A percentile compares a stretch with the other conserved stretches of the same genome.
These are phyloP conservation scores for Antarctomyces pellizariae DNA, from an alignment of 495 filamentous ascomycete genomes.

Conservation along the genomic window DNA sequence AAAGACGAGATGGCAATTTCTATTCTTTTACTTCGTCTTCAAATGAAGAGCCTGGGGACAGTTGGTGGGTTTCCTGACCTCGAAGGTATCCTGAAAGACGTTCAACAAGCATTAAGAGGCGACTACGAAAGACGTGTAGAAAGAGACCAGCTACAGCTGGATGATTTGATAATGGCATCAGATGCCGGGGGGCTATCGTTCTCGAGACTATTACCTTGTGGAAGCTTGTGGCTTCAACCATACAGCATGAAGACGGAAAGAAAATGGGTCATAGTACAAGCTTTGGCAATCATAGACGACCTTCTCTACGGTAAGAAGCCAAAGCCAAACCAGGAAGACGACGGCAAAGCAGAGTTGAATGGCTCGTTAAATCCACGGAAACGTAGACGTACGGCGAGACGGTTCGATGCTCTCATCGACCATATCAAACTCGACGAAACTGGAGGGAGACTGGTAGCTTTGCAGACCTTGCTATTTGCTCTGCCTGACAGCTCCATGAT, in stretches of 20 bases:
- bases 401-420: slow-evolving; percentile 35
- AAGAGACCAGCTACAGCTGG: slow-evolving; percentile 49
- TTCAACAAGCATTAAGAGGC: slow-evolving; percentile 36
- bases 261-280: slow-evolving; percentile 28
- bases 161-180: slow-evolving; percentile 42
- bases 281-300: slow-evolving; percentile 23
- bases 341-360: slow-evolving; percentile 11
- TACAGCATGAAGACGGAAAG: slow-evolving; percentile 23
- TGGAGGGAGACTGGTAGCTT: slow-evolving; percentile 33
- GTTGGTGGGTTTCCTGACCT: slow-evolving; percentile 6
- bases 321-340: slow-evolving; percentile 5
- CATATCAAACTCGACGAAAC: slow-evolving; percentile 31
- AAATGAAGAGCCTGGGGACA: slow-evolving; percentile 13
- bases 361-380: slow-evolving; percentile 26
- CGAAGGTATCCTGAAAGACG: slow-evolving; percentile 20
- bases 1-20: slow-evolving; percentile 39
- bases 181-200: too few relatives aligned
- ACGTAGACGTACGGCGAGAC: slow-evolving; percentile 31
- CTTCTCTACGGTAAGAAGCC: slow-evolving; percentile 13
- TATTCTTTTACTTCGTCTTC: slow-evolving; percentile 39
- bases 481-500: slow-evolving; percentile 6
- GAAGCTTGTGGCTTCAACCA: slow-evolving; percentile 16
- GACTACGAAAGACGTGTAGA: slow-evolving; percentile 53
- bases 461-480: slow-evolving; percentile 59
- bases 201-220: too few relatives aligned